Evolutionary conservation across 2,329 filamentous ascomycete species (phyloP).

Genomic region (Dothiorella sarmentorum): DNA sequence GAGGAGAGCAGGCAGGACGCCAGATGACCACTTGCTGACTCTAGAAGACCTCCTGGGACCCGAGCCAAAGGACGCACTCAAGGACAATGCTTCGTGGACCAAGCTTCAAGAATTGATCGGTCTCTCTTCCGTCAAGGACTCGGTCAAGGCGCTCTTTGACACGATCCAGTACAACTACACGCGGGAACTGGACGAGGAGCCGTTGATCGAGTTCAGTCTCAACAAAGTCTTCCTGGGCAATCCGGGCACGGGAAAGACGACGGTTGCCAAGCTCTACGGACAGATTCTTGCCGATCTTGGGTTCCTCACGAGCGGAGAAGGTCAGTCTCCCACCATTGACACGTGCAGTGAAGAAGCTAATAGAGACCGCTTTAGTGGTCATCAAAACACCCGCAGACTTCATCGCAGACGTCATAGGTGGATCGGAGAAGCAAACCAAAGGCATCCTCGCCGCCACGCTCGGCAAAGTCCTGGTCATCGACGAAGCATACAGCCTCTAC

Average conservation of each 20-base stretch:
- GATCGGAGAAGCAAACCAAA: slow-evolving; percentile 69
- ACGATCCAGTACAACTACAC: slow-evolving; percentile 62
- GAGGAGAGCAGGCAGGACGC: slow-evolving; percentile 37
- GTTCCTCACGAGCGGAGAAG: slow-evolving; percentile 64
- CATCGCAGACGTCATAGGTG: slow-evolving; percentile 59
- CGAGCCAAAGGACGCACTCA: slow-evolving; percentile 55
- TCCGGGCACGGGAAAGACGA: slow-evolving; percentile 74
- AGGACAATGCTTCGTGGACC: slow-evolving; percentile 54
- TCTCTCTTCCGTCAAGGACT: slow-evolving; percentile 59
- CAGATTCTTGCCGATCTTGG: slow-evolving; percentile 65
- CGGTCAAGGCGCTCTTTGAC: slow-evolving; percentile 58
- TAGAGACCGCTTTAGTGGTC: slow-evolving; percentile 49
- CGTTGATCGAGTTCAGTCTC: slow-evolving; percentile 57
- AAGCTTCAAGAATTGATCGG: slow-evolving; percentile 59
- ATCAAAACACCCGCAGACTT: slow-evolving; percentile 73
- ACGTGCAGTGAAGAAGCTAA: no score
- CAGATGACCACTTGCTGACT: slow-evolving; percentile 59
- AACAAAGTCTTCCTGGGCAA: slow-evolving; percentile 69
- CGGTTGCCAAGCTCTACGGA: slow-evolving; percentile 70
- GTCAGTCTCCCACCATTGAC: no score
- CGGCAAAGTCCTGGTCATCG: slow-evolving; percentile 76
- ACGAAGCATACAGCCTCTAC: slow-evolving; percentile 71
- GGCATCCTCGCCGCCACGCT: slow-evolving; percentile 62
- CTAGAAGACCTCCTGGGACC: slow-evolving; percentile 71
- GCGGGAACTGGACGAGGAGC: slow-evolving; percentile 61